phyloP scores from a whole-genome alignment of 108 stramenopile species.

The Epithemia pelagica region DNA sequence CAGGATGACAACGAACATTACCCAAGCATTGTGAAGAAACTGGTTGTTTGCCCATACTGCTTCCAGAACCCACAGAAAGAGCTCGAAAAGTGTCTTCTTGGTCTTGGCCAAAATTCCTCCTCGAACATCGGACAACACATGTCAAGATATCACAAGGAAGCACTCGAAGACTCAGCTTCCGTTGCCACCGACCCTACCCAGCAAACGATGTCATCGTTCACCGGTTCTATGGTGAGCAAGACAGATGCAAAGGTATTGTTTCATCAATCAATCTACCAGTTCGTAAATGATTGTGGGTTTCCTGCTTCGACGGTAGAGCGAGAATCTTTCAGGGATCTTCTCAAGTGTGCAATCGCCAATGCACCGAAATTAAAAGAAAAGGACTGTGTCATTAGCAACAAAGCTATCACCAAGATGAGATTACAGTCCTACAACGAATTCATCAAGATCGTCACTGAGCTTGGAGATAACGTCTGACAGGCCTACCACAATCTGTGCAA shows the following conservation, averaged over 20 bases:
- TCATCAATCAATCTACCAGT: not conserved
- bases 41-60: no score
- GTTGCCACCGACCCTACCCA: no score
- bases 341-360: not conserved
- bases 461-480: not conserved
- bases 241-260: not conserved
- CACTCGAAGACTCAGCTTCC: no score
- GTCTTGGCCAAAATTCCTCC: no score
- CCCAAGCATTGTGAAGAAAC: no score
- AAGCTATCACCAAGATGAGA: not conserved
- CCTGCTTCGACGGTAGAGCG: not conserved
- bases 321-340: not conserved
- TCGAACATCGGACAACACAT: no score
- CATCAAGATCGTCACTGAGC: not conserved
- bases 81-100: no score
- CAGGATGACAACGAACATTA: no score
- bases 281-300: not conserved
- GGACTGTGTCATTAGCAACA: not conserved
- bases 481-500: not conserved
- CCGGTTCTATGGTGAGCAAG: no score
- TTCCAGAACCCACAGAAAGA: no score
- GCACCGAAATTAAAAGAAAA: not conserved
- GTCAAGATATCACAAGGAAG: no score
- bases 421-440: not conserved
- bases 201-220: no score